These are phyloP conservation scores for Ophiostoma australiae DNA, from an alignment of 2,329 filamentous ascomycete genomes.

Conservation along the genomic window DNA sequence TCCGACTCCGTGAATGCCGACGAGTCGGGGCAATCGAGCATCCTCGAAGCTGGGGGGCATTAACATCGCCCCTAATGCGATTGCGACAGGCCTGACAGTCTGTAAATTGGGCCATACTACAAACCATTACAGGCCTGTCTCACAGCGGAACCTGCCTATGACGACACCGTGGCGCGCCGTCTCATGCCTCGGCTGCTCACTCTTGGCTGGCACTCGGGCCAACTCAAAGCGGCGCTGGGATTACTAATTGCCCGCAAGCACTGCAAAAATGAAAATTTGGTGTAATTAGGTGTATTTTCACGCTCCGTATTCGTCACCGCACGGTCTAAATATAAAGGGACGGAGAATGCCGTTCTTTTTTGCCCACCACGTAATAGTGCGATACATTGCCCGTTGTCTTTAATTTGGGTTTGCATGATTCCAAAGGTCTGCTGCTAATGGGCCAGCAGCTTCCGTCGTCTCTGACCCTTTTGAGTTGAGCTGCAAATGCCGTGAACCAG, in stretches of 20 bases:
- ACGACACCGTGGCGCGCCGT: slow-evolving; percentile 10
- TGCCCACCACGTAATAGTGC: not conserved
- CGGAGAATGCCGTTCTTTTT: not conserved
- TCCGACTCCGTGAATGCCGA: slow-evolving; percentile 9
- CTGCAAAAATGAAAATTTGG: not conserved
- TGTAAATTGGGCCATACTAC: not conserved
- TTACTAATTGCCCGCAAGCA: slow-evolving; percentile 19
- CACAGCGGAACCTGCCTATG: slow-evolving; percentile 2
- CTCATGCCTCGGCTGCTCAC: slow-evolving; percentile 16
- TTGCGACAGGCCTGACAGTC: not conserved
- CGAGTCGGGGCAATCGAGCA: not conserved
- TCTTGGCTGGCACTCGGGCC: slow-evolving; percentile 1
- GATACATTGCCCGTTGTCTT: not conserved
- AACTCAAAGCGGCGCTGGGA: slow-evolving; percentile 2
- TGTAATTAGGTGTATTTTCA: not conserved
- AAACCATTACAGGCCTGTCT: not conserved
- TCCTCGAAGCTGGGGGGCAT: not conserved
- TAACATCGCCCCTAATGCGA: not conserved
- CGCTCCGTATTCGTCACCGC: not conserved
- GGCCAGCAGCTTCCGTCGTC: not conserved
- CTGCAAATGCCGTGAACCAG: not conserved
- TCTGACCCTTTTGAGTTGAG: not conserved
- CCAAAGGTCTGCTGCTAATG: not conserved
- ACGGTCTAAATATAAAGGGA: not conserved
- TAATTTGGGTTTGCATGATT: not conserved